Evolutionary conservation across 805 yeast species (phyloP), one percentile per base, ranked within the genome.

Genomic region (Grigorovia yakushimaensis): DNA sequence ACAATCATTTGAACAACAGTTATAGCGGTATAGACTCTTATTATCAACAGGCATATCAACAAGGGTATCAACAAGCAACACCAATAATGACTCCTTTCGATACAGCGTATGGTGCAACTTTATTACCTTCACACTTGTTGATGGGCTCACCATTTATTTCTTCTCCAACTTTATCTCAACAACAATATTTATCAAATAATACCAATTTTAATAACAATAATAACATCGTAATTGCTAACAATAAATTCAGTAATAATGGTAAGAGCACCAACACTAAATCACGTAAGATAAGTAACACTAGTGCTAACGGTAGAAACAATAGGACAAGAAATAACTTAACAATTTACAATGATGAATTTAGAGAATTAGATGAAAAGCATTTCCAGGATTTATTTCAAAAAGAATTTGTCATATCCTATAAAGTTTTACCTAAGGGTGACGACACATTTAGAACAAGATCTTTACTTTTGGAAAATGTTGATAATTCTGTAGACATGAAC

Each of bases 61-160:
- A 41, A 5, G 20, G 42, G 7, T 18, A 21, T 5, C 42, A 27
- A 30, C 46, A 44, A 24, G 17, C 17, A 3, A 54, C 54, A 37
- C 58, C 58, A 2, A 64, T 69, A 10, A 78, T 79, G 38, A 73
- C 82, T 2, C 85, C 87, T 1, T 72, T 79, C 54, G 86, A 81
- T 57, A 60, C 74, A 48, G 65, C 74, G 4, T 81, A 79, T 55
- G 80, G 83, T 8, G 74, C 78, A 4, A 74, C 81, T 13, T 71
- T 81, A 70, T 64, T 82, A 18, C 88, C 88, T 1, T 67, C 81
- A 17, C 83, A 80, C 54, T 62, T 82, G 45, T 64, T 82, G 43
- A 67, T 78, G 49, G 72, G 78, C 3, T 79, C 86, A 3, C 87
- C 87, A 0, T 81, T 73, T 55, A 65, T 77, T 9, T 60, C 66